A percentile compares a stretch with the other conserved stretches of the same genome.
phyloP scores from a whole-genome alignment of 768 basidiomycete species.

The Panellus pusillus region DNA sequence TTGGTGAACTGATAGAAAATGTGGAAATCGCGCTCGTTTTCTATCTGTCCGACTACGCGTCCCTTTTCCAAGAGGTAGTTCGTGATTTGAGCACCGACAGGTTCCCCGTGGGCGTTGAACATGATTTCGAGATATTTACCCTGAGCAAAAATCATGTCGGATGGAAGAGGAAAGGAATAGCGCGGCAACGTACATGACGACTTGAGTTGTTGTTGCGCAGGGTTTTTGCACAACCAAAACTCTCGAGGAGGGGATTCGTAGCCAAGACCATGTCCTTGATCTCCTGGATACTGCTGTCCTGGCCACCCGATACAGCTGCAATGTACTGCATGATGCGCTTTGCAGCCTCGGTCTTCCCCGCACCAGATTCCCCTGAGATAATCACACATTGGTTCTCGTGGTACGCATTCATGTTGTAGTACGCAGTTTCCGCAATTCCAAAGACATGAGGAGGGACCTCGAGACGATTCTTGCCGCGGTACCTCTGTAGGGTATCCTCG shows the following conservation, averaged over 20 bases:
- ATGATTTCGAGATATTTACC: conserved; percentile 99
- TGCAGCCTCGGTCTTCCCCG: conserved; percentile 98
- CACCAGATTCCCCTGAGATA: conserved; percentile 98
- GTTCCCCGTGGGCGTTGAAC: conserved; percentile 92
- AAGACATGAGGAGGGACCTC: conserved; percentile 99
- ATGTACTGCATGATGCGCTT: conserved; percentile 99
- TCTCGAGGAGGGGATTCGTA: conserved; percentile 95
- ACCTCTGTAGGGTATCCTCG: conserved; percentile 80
- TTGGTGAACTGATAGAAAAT: conserved; percentile 99
- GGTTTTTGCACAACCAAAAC: conserved; percentile 99
- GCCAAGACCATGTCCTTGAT: conserved; percentile 99
- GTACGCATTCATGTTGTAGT: conserved; percentile 99
- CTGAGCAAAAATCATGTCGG: conserved; percentile 40
- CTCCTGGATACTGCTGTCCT: conserved; percentile 90
- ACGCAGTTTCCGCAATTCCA: conserved; percentile 92
- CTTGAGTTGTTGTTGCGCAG: conserved; percentile 98
- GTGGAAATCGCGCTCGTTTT: conserved; percentile 96
- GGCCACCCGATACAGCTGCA: conserved; percentile 90
- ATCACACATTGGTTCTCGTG: conserved; percentile 99
- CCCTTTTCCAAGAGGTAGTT: conserved; percentile 98
- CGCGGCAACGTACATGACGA: conserved; percentile 75
- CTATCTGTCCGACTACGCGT: conserved; percentile 93
- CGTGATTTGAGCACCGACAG: conserved; percentile 96
- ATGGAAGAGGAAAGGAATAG: background rate
- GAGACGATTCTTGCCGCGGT: conserved; percentile 95